Base-by-base conservation (phyloP, 2,329 filamentous ascomycete genomes). In the Chalaropsis thielavioides region DNA sequence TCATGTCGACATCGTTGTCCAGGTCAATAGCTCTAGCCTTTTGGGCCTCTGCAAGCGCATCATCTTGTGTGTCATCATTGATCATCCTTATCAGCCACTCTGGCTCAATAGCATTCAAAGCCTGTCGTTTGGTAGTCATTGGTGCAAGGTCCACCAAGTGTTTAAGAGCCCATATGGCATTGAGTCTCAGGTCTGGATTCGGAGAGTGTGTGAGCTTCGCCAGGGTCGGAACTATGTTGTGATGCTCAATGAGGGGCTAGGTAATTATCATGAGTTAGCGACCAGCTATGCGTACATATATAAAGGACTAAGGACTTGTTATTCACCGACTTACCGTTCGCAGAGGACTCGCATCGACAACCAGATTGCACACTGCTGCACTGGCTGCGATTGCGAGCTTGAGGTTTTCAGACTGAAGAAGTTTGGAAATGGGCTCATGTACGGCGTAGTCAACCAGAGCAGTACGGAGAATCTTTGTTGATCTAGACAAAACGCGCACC, bases 111-210 rank as follows among this genome's bases (percentile, higher is more conserved):
- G 89, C 85, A 61, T 92, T 85, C 13, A 97, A 76, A 60, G 83
- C 81, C 70, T 87, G 87, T 75, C 94, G 95, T 69, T 89, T 78
- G 13, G 87, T 82, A 56, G 87, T 84, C 19, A 82, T 81, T 5
- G 88, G 83, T 24, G 84, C 85, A 24, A 35, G 24, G 68, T 88
- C 82, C 2, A 95, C 87, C 61, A 96, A 81, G 74, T 97, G 90
- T 72, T 97, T 97, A 66, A 99, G 77, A 5, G 91, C 90, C 92
- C 94, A 99, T 1, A 99, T 76, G 24, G 92, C 91, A 70, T 94
- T 91, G 31, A 95, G 80, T 27, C 90, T 84, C 63, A 97, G 78
- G 59, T 86, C 83, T n/a, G 88, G 82, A 71, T 92, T 89, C 59
- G 82, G 80, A 0, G 89, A 94, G 73, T 89, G 89, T 1, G 92